Evolutionary conservation across 345 rosid species (phyloP), one percentile per base, ranked within the genome.

Genomic region (Camelina neglecta): DNA sequence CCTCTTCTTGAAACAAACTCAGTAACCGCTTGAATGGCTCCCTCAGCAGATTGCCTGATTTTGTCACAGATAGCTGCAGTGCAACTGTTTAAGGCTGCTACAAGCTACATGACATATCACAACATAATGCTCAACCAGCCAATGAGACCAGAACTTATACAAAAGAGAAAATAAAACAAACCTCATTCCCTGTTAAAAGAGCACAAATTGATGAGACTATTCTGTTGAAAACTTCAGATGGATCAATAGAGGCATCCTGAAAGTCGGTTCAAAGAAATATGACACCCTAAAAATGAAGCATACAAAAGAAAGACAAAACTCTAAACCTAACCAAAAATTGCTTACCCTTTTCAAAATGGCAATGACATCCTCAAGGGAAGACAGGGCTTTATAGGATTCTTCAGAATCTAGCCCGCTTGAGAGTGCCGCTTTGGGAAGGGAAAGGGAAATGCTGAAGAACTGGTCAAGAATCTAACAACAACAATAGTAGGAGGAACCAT

Each of bases 201-300:
- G 79, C 75, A 84, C 95, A 89, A 57, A 86, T 76, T 66, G 97
- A 94, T 42, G 91, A 85, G 73, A 92, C 91, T 70, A 94, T 88
- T 85, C 98, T 85, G 84, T 94, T 92, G 66, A 90, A 94, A 84
- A 94, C 95, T 82, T 94, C 96, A 15, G 98, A 94, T 47, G 97
- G 98, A 80, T 94, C 98, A 71, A 94, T 94, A 54, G 98, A 94
- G 77, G 97, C 91, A 86, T 94, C 97, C 98, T 94, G 93, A 72
- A 80, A 50, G 76, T 65, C 15, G 9, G 10, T 61, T 73, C 23
- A 31, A 26, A 31, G 16, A 56, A 55, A 60, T 36, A 7, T 73
- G 44, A 69, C 45, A 72, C 59, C n/a, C 42, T 65, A 70, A 71
- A 31, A 15, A 26, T 41, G 39, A 77, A 38, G 59, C 75, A 69